These are phyloP conservation scores for Solanum piurae DNA, from an alignment of 257 asterid species.

Conservation along the genomic window DNA sequence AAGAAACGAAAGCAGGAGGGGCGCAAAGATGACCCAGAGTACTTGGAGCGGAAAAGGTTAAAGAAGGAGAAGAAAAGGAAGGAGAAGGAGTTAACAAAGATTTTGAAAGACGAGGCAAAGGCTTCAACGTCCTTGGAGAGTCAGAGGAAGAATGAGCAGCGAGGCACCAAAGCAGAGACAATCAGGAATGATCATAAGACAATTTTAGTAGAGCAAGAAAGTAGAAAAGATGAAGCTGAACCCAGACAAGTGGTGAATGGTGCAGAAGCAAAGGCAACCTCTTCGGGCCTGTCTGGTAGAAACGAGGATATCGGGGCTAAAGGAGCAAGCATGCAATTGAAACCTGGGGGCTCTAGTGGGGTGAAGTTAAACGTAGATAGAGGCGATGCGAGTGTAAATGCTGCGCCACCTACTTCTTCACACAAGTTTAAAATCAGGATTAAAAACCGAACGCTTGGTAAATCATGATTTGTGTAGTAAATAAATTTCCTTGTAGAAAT, in stretches of 20 bases:
- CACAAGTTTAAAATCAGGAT: conserved; percentile 72
- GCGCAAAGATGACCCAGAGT: conserved; percentile 41
- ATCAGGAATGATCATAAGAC: conserved; percentile 7
- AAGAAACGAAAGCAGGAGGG: conserved; percentile 42
- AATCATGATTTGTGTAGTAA: conserved; percentile 17
- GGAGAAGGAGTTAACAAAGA: conserved; percentile 75
- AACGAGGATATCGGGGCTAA: conserved; percentile 8
- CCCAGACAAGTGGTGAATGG: conserved; percentile 11
- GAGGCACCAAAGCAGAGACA: neutral
- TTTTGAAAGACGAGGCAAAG: conserved; percentile 34
- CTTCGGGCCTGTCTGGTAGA: conserved; percentile 5
- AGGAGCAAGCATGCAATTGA: conserved; percentile 6
- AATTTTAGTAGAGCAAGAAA: conserved; percentile 2
- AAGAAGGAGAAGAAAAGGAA: conserved; percentile 87
- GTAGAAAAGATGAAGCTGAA: conserved; percentile 5
- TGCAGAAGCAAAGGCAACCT: conserved; percentile 13
- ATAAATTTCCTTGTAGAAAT: neutral
- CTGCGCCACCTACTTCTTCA: conserved; percentile 30
- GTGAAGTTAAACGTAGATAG: conserved; percentile 24
- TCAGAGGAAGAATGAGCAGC: neutral
- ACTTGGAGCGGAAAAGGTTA: conserved; percentile 44
- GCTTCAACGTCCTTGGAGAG: conserved; percentile 9
- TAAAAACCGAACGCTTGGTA: conserved; percentile 54
- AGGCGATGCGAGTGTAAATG: conserved; percentile 23
- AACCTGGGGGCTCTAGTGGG: conserved; percentile 22